Evolutionary conservation across 352 stramenopile genomes (phyloP).

Genomic region (Phytopythium chamaehyphon): DNA sequence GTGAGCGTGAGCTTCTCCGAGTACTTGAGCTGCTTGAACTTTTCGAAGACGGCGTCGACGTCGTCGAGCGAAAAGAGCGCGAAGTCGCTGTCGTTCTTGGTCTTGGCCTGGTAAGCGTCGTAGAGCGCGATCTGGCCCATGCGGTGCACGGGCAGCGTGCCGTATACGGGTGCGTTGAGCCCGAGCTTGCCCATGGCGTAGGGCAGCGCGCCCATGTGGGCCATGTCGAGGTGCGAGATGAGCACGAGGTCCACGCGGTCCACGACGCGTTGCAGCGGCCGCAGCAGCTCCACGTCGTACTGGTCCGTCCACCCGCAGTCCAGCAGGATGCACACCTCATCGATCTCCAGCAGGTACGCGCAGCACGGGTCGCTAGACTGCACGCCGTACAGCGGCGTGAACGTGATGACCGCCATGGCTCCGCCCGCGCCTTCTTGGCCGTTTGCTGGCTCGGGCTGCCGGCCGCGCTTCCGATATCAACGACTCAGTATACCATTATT

Average conservation of each 20-base stretch:
- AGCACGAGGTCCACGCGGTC: slow-evolving; percentile 87
- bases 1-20: slow-evolving; percentile 90
- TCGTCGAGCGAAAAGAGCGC: slow-evolving; percentile 91
- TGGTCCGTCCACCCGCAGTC: slow-evolving; percentile 90
- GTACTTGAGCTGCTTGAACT: slow-evolving; percentile 95
- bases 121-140: slow-evolving; percentile 97
- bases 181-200: slow-evolving; percentile 87
- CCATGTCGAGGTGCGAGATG: slow-evolving; percentile 87
- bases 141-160: slow-evolving; percentile 93
- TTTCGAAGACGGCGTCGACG: slow-evolving; percentile 91
- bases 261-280: slow-evolving; percentile 78
- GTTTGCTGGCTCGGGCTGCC: no score
- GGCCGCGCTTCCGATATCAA: no score
- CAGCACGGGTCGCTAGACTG: slow-evolving; percentile 76
- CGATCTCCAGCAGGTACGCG: slow-evolving; percentile 88
- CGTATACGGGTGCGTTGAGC: slow-evolving; percentile 88
- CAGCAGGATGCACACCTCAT: slow-evolving; percentile 89
- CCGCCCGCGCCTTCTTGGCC: not conserved
- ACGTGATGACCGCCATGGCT: slow-evolving; percentile 88
- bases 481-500: no score
- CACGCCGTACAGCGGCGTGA: slow-evolving; percentile 88
- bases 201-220: slow-evolving; percentile 87
- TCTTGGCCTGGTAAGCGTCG: slow-evolving; percentile 92
- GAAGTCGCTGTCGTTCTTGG: slow-evolving; percentile 89
- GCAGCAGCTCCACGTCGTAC: slow-evolving; percentile 83